Evolutionary conservation across 768 basidiomycete species (phyloP).

Genomic region (Rhodosporidiobolus odoratus): DNA sequence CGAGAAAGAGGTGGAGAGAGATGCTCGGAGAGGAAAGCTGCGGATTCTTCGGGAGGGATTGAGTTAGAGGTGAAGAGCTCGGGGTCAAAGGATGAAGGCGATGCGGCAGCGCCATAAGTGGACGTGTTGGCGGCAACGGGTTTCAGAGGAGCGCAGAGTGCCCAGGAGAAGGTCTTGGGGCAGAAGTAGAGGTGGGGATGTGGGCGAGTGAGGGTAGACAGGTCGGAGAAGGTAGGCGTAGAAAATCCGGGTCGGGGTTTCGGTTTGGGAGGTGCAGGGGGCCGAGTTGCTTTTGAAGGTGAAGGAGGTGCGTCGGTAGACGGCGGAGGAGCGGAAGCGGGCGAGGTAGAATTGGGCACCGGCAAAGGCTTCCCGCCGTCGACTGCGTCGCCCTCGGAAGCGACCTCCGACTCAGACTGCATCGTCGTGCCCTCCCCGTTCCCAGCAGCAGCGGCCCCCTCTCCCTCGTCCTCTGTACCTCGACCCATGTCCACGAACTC

Average conservation of each 20-base stretch:
- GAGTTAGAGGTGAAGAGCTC: neutral
- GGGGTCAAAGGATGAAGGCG: neutral
- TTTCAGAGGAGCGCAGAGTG: neutral
- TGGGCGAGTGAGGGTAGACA: slow-evolving; percentile 11
- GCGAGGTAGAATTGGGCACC: neutral
- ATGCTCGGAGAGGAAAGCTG: neutral
- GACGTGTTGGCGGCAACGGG: neutral
- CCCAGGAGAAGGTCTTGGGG: slow-evolving; percentile 23
- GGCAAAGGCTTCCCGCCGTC: neutral
- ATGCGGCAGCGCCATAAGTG: neutral
- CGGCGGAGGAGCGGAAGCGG: neutral
- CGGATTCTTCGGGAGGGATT: neutral
- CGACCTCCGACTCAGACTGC: too few species aligned
- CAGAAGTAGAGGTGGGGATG: slow-evolving; percentile 33
- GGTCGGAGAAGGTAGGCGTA: slow-evolving; percentile 21
- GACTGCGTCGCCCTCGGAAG: neutral
- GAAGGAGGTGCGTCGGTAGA: neutral
- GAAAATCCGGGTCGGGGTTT: neutral
- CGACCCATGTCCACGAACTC: neutral
- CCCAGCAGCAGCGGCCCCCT: neutral
- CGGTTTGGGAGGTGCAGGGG: neutral
- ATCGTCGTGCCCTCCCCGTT: too few species aligned
- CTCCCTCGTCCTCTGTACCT: neutral
- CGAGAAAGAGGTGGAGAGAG: neutral
- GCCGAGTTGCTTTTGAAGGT: neutral